Conservation (phyloP, 805 yeast species). For the Kluyveromyces aestuarii region DNA sequence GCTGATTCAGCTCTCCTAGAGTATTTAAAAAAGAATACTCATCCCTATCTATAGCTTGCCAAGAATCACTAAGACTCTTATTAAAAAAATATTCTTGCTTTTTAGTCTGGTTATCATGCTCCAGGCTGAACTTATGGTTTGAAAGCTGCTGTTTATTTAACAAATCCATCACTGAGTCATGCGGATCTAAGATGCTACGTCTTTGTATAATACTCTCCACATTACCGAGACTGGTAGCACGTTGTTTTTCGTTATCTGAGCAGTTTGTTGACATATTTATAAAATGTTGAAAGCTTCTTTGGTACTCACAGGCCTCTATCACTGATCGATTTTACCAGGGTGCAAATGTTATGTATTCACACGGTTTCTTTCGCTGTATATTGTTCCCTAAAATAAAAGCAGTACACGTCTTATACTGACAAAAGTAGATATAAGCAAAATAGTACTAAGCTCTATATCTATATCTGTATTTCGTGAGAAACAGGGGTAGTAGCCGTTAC, state of each 20-base stretch:
- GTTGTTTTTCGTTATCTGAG: background rate
- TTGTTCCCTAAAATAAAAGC: background rate
- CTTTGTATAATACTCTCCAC: constrained; percentile 1
- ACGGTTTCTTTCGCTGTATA: background rate
- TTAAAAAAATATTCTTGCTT: background rate
- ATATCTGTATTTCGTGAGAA: background rate
- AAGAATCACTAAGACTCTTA: constrained; percentile 21
- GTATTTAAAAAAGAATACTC: constrained; percentile 13
- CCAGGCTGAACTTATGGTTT: background rate
- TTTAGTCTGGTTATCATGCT: background rate
- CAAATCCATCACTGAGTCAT: constrained; percentile 22
- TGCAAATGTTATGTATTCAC: background rate
- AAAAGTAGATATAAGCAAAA: background rate
- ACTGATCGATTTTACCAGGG: background rate
- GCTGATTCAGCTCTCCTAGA: constrained; percentile 7
- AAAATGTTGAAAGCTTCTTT: background rate
- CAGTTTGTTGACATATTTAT: background rate
- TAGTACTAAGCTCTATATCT: background rate
- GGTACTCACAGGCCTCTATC: background rate
- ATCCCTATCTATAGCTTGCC: constrained; percentile 21
- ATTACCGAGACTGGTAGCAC: background rate
- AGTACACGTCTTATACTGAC: background rate
- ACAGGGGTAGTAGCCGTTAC: background rate
- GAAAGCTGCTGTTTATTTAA: constrained; percentile 8
- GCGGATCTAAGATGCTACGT: constrained; percentile 23